Conservation (phyloP, 495 filamentous ascomycete genomes). For the Penicillium paxilli region DNA sequence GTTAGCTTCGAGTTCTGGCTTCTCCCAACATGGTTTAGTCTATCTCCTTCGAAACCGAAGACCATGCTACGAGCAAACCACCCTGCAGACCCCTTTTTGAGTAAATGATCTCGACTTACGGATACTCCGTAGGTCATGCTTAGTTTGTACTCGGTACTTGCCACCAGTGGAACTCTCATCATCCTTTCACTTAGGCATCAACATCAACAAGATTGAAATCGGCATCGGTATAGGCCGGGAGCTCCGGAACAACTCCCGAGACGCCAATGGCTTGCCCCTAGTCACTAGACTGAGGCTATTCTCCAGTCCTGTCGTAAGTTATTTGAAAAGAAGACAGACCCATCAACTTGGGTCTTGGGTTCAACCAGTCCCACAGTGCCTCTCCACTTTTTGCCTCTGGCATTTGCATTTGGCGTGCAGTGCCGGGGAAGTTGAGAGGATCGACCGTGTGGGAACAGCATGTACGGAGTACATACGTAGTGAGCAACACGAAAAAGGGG, state of each 20-base stretch:
- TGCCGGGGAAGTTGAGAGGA: not conserved
- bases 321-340: not conserved
- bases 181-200: not conserved
- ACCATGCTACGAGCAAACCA: no score
- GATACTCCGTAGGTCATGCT: no score
- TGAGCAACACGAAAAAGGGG: not conserved
- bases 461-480: no score
- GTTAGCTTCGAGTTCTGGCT: no score
- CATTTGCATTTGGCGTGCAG: not conserved
- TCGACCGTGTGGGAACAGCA: not conserved
- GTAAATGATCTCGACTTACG: no score
- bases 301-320: not conserved
- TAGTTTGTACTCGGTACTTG: no score
- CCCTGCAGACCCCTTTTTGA: no score
- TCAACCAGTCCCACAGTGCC: not conserved
- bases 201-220: not conserved
- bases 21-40: no score
- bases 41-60: no score
- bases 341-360: conserved; percentile 1
- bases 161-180: not conserved
- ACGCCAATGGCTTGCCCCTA: conserved; percentile 1
- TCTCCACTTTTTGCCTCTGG: not conserved
- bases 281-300: conserved; percentile 10
- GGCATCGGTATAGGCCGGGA: not conserved
- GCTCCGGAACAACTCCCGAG: not conserved